Base-by-base conservation (phyloP, 352 stramenopile species). In the Phytophthora vignae region DNA sequence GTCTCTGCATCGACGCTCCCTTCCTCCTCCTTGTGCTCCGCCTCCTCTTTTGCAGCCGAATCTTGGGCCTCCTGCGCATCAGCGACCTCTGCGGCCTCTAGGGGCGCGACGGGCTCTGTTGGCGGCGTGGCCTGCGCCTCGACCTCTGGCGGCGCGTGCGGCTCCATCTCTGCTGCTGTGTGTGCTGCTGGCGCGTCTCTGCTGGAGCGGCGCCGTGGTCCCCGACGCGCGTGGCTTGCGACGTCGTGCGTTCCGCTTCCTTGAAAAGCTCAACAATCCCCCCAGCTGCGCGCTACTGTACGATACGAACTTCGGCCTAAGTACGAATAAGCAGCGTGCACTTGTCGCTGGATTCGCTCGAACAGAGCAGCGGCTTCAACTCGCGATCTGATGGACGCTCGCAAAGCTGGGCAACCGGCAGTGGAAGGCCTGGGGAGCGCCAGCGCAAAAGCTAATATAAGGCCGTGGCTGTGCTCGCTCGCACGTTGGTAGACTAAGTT, bases 201-300 rank as follows among this genome's bases (percentile, higher is more conserved):
- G 42, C 25, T n/a, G 40, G 40, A 19, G 56, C 46, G 22, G 38
- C 46, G 50, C 22, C 31, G 40, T 48, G 36, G 36, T 44, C 36
- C 36, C 36, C 36, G 9, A 12, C 44, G 27, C 27, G 50, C 49
- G 54, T 60, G 22, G 33, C n/a, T 61, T 64, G 19, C 31, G 19
- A 25, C 50, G 55, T 60, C n/a, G n/a, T 11, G 31, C 60, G 52
- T 15, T 42, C 33, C 66, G 60, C 60, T 46, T 56, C 38, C 59
- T 64, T 74, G 67, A 74, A 74, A 73, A 64, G 55, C 62, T 76
- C 70, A 65, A 73, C 64, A 70, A 58, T 19, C 14, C 27, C 36
- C 57, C 52, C 64, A 56, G 19, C n/a, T 2, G 33, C 33, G 36
- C 3, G 27, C 2, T 31, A 8, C 27, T 31, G 27, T 29, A 29